Evolutionary conservation across 2,329 filamentous ascomycete species (phyloP).

Genomic region (Colletotrichum sp.): DNA sequence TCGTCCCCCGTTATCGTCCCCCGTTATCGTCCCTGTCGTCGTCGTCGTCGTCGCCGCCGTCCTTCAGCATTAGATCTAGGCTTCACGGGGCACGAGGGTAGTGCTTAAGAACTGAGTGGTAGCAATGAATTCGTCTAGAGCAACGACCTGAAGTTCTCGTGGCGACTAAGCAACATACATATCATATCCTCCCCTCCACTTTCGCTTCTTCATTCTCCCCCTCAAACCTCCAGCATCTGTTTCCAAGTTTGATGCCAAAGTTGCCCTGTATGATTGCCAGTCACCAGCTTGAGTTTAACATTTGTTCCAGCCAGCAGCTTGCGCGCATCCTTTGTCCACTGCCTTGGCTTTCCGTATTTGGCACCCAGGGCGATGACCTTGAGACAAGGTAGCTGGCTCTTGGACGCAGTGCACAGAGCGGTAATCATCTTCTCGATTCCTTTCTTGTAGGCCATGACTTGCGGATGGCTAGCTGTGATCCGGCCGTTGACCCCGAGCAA

Average conservation of each 20-base stretch:
- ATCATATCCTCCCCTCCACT: no score
- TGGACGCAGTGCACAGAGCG: background rate
- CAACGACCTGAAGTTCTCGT: no score
- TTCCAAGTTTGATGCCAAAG: background rate
- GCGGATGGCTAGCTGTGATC: background rate
- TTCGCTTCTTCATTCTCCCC: rapidly evolving
- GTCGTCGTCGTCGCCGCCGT: no score
- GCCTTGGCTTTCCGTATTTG: background rate
- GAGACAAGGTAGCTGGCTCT: background rate
- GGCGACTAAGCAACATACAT: no score
- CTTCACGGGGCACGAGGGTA: no score
- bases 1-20: no score
- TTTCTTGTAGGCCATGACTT: background rate
- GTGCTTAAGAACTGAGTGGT: no score
- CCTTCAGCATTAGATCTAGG: no score
- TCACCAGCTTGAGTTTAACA: background rate
- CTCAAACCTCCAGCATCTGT: background rate
- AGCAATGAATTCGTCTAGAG: no score
- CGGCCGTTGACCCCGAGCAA: background rate
- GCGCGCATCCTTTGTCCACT: background rate
- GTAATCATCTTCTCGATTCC: background rate
- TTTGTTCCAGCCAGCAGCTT: background rate
- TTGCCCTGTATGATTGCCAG: background rate
- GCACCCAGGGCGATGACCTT: background rate
- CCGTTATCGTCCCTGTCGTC: no score